Evolutionary conservation across 2,329 filamentous ascomycete species (phyloP), one percentile per base, ranked within the genome.

Genomic region (Chrysoporthe austroafricana): DNA sequence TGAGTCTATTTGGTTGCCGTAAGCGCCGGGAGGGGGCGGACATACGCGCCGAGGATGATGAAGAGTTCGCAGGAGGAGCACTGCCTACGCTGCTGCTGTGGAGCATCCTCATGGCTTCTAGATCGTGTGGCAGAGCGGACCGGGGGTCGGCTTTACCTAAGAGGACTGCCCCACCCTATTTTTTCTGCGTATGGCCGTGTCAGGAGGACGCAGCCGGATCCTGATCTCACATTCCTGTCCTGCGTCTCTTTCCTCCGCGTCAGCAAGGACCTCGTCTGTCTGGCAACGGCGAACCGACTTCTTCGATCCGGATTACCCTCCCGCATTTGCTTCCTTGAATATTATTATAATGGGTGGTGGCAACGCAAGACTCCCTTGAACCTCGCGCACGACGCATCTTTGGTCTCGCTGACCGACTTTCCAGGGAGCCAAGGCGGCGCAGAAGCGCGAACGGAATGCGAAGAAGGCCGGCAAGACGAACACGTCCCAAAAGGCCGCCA

Each of bases 371-470:
- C 14, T 42, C 26, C 39, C 21, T 26, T 4, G 5, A 39, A 13
- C 4, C 6, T 21, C 13, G 18, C 34, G 8, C 21, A 9, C 21
- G 18, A 26, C 8, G 5, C 7, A 1, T n/a, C 34, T 21, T 21
- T 21, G 21, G 21, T 62, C 16, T 48, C 14, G 62, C 68, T 70
- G 62, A 70, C 62, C 52, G 68, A 39, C 62, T 64, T 43, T 46
- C 64, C 71, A 78, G 77, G 77, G 77, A 77, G 77, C 77, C 74
- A 79, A 78, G 73, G 75, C 77, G 58, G 74, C 75, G 77, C 87
- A 90, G 80, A 91, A 91, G 87, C 90, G 90, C 72, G 90, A 91
- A 79, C 89, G 90, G 80, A 89, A 89, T 77, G 82, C 83, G 71
- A 90, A 91, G 80, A 86, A 90, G 71, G 77, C 77, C 71, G 86